These are phyloP conservation scores for Arabidopsis lyrata DNA, from an alignment of 441 rosid genomes.

Conservation along the genomic window DNA sequence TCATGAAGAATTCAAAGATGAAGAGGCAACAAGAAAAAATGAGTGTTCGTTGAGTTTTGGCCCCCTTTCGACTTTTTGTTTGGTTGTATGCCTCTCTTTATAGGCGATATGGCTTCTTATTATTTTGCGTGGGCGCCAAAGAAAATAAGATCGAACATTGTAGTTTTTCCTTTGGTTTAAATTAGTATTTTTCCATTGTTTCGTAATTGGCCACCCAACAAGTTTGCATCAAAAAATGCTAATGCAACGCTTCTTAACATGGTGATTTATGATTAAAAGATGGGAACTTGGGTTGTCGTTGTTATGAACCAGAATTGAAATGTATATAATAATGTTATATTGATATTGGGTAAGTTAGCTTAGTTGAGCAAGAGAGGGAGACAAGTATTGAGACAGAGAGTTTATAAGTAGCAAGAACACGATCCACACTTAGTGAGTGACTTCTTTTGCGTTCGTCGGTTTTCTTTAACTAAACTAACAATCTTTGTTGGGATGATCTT, in stretches of 20 bases:
- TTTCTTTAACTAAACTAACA: neutral
- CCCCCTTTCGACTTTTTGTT: constrained; percentile 26
- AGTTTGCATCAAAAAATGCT: neutral
- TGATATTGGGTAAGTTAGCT: no score
- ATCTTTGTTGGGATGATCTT: neutral
- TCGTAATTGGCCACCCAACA: neutral
- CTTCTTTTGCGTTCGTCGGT: no score
- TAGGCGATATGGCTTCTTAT: constrained; percentile 13
- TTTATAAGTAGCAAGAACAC: no score
- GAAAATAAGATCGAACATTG: constrained; percentile 25
- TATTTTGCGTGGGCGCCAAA: constrained; percentile 20
- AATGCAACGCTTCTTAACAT: neutral
- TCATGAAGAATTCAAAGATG: constrained; percentile 29
- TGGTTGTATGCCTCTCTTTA: constrained; percentile 7
- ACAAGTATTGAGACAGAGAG: no score
- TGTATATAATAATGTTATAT: neutral
- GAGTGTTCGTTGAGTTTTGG: constrained; percentile 28
- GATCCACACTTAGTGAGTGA: no score
- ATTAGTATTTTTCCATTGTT: constrained; percentile 9
- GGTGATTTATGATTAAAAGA: no score
- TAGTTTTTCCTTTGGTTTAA: constrained; percentile 25
- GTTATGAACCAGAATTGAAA: neutral
- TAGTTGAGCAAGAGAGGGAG: no score
- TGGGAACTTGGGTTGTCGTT: neutral
- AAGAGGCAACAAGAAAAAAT: constrained; percentile 17